These are phyloP conservation scores for Gaertneriomyces sp. DNA, from an alignment of 192 early-diverging fungal genomes.

Conservation along the genomic window DNA sequence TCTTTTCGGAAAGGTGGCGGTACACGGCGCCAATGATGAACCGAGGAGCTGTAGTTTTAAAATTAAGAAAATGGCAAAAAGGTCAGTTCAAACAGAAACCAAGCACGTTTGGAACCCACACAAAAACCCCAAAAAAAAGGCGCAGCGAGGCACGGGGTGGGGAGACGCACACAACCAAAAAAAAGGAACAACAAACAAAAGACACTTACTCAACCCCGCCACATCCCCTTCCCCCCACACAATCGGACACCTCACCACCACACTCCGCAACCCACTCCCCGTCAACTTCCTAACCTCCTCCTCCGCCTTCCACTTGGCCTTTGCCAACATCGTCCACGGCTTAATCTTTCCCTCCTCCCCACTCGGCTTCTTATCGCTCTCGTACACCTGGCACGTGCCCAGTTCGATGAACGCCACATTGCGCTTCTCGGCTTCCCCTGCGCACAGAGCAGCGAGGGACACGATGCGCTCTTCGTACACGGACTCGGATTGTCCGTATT, in stretches of 20 bases:
- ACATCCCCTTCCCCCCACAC: slow-evolving; percentile 83
- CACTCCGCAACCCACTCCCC: slow-evolving; percentile 44
- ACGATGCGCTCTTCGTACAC: slow-evolving; percentile 82
- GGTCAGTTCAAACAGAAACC: no score
- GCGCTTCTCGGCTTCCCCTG: slow-evolving; percentile 75
- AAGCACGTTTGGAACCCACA: no score
- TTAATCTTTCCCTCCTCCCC: slow-evolving; percentile 68
- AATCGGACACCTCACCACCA: slow-evolving; percentile 83
- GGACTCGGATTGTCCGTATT: slow-evolving; percentile 80
- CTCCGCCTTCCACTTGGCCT: slow-evolving; percentile 71
- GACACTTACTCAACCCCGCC: slow-evolving; percentile 69
- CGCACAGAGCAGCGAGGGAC: slow-evolving; percentile 70
- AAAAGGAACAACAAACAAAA: slow-evolving; percentile 8
- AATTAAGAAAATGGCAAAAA: no score
- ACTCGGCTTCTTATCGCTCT: slow-evolving; percentile 65
- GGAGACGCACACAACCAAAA: background rate
- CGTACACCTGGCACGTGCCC: slow-evolving; percentile 91
- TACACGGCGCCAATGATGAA: slow-evolving; percentile 91
- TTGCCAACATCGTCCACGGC: slow-evolving; percentile 77
- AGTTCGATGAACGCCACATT: slow-evolving; percentile 74
- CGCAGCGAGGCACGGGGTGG: no score
- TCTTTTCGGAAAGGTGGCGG: slow-evolving; percentile 71
- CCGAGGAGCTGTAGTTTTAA: slow-evolving; percentile 81
- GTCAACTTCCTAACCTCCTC: slow-evolving; percentile 73
- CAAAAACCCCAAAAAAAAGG: no score